Base-by-base conservation (phyloP, 2,329 filamentous ascomycete genomes). In the Grosmannia clavigera region DNA sequence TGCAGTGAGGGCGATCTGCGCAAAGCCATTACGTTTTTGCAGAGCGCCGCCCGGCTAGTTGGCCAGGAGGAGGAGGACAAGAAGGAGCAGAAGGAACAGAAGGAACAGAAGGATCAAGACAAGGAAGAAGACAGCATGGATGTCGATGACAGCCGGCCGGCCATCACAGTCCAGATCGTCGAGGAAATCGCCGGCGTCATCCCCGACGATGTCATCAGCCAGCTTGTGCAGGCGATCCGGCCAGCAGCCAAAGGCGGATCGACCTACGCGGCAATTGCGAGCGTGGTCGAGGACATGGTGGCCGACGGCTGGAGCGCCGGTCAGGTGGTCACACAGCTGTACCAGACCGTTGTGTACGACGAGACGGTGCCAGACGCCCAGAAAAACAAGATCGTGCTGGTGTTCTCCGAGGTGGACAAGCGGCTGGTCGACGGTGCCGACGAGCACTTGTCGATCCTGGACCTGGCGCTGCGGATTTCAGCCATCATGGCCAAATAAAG, bases 101-200 rank as follows among this genome's bases (percentile, higher is more conserved):
- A 33, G 2, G 12, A 46, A n/a, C 31, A 57, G 29, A 19, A 27
- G 9, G n/a, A 3, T 25, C 46, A 50, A 19, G 59, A 33, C 5
- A 53, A 70, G 56, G 76, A 75, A 31, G 70, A 67, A 9, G 81
- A 83, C 59, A 79, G 82, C 51, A 85, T 87, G 76, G 82, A 87
- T 61, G 75, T 77, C 35, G 78, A 80, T 65, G 79, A 76, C 58
- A 46, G 43, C 43, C 43, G 43, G 43, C 83, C 79, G 50, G 64
- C 76, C 14, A 83, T 97, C 55, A 92, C 91, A 0, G 81, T 92
- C 46, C 83, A 83, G 66, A 89, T 84, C 58, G 83, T 99, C 55
- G 90, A 97, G 70, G 94, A 99, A 67, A 99, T 99, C 70, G 92
- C 94, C 0, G 94, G 95, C 60, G 90, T 97, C 2, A 92, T 99